Conservation (phyloP, 345 rosid species). For the Combretum micranthum region DNA sequence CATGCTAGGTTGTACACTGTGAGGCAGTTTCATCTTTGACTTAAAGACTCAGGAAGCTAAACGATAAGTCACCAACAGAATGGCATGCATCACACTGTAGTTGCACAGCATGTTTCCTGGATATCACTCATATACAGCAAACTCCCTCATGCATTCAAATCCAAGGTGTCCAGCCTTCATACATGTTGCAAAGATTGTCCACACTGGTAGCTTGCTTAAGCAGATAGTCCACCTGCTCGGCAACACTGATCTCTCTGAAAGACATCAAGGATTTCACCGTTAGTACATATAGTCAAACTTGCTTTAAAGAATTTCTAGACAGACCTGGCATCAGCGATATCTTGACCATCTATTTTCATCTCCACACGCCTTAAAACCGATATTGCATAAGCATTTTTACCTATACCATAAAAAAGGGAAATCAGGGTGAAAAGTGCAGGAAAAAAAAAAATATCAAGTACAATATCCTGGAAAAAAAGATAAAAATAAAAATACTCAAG, state of each 20-base stretch:
- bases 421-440: too few relatives aligned
- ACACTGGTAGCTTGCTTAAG: constrained; percentile 76
- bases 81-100: constrained; percentile 2
- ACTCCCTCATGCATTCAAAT: constrained; percentile 34
- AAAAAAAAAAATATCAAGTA: too few relatives aligned
- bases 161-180: constrained; percentile 99
- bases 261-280: not conserved
- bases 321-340: constrained; percentile 60
- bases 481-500: too few relatives aligned
- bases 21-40: too few relatives aligned
- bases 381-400: constrained; percentile 80
- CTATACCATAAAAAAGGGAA: constrained; percentile 18
- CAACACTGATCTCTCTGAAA: constrained; percentile 54
- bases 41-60: not conserved
- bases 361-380: constrained; percentile 70
- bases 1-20: too few relatives aligned
- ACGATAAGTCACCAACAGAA: not conserved
- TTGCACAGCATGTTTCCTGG: constrained; percentile 1
- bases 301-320: not conserved
- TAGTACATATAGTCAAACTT: not conserved
- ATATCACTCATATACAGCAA: not conserved
- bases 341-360: constrained; percentile 79
- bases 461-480: too few relatives aligned
- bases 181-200: constrained; percentile 95
- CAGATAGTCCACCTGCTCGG: constrained; percentile 84